Base-by-base conservation (phyloP, 352 stramenopile genomes). In the Globisporangium acanthophoron region DNA sequence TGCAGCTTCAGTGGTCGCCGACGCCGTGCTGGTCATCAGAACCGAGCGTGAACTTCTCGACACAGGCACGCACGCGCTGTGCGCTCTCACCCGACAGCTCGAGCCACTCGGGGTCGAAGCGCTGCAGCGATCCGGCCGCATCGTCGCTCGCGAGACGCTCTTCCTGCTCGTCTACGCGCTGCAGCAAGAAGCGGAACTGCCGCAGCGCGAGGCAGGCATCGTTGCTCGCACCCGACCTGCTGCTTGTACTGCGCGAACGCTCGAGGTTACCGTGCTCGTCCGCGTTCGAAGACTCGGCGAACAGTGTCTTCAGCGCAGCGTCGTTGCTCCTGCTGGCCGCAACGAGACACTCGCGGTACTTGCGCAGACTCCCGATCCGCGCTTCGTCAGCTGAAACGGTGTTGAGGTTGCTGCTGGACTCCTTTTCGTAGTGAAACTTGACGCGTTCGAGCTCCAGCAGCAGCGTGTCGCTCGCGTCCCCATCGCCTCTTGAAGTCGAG, bases 31-130 rank as follows among this genome's bases (percentile, higher is more conserved):
- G 33, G 33, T 5, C 50, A 15, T 56, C 50, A 9, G 16, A 62
- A 70, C 56, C 64, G 66, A 63, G 29, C 20, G 57, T 53, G 39
- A 69, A 58, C 29, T 53, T 66, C 27, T 71, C 59, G 43, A 74
- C 62, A 62, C 65, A 76, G 55, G 62, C 41, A 45, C 60, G 12
- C 27, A 69, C 52, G 12, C 58, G 58, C 39, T 59, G 47, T 5
- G 61, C 60, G 27, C 62, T 65, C 27, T 74, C 65, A 29, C 59
- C 57, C 27, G 65, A 58, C 33, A 73, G 43, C n/a, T 63, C 65
- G 48, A 64, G 56, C 62, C 62, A 66, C 61, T 74, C 64, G 54
- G 61, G 43, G 48, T 64, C 58, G 31, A 73, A 68, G 44, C 43
- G 61, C 56, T 51, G 60, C 37, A 70, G 51, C 29, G 62, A 65